Evolutionary conservation across 2,329 filamentous ascomycete genomes (phyloP).

Genomic region (Daldinia sp.): DNA sequence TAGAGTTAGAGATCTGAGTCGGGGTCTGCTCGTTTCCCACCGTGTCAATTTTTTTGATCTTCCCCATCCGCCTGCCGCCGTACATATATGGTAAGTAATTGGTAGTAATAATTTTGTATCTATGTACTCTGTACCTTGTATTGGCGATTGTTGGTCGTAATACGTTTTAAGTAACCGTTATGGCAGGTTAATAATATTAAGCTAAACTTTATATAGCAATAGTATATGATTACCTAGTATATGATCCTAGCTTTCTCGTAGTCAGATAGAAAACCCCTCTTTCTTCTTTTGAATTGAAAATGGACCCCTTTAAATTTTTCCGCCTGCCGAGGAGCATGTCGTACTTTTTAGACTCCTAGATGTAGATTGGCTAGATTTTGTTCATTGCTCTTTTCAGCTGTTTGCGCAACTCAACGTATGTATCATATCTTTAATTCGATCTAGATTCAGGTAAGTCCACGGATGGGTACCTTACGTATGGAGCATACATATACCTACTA

Average conservation of each 20-base stretch:
- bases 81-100: no score
- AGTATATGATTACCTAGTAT: slow-evolving; percentile 18
- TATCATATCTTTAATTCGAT: background rate
- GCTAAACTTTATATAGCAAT: slow-evolving; percentile 22
- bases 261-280: slow-evolving; percentile 25
- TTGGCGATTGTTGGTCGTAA: background rate
- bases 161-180: slow-evolving; percentile 18
- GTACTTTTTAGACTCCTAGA: background rate
- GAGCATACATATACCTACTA: no score
- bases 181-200: slow-evolving; percentile 1
- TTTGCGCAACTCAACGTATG: background rate
- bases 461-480: no score
- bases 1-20: slow-evolving; percentile 27
- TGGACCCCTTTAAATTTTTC: slow-evolving; percentile 30
- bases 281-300: slow-evolving; percentile 12
- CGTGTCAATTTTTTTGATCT: slow-evolving; percentile 21
- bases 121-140: slow-evolving; percentile 16
- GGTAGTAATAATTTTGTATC: background rate
- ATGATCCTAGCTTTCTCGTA: background rate
- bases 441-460: background rate
- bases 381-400: background rate
- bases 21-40: slow-evolving; percentile 26
- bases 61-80: background rate
- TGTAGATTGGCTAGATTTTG: background rate
- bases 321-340: background rate